Evolutionary conservation across 2,329 filamentous ascomycete species (phyloP), one percentile per base, ranked within the genome.

Genomic region (Botryotinia globosa): DNA sequence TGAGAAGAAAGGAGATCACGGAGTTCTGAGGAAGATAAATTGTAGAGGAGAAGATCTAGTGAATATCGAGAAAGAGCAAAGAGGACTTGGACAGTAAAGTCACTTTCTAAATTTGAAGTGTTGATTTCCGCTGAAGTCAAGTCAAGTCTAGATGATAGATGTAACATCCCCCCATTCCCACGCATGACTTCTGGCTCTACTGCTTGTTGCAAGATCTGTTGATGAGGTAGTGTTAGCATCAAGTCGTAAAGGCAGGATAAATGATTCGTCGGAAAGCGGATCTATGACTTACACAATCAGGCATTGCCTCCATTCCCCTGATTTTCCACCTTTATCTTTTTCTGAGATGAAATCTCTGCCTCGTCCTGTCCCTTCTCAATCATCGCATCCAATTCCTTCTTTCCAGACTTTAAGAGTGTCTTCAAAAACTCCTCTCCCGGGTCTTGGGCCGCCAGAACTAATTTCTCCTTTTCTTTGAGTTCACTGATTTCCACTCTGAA

Each of bases 381-480:
- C 0, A 32, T 10, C 3, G 14, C 12, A 4, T n/a, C 25, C 25
- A 51, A n/a, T 16, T 34, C 29, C 0, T 25, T 7, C 5, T 18
- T 48, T 14, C 29, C 42, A n/a, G 3, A 0, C 12, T 65, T 51
- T 6, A 16, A 25, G n/a, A 48, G 8, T 0, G 4, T 4, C 29
- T 65, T 34, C 29, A 9, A 29, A 48, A 37, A 34, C 0, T 65
- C 8, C 20, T 48, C 63, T 4, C 39, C 25, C 16, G 12, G 5
- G 1, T 34, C 20, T 48, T 25, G 18, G 32, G 32, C 32, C 32
- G 32, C 32, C 32, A 32, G 32, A 32, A 32, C 32, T 32, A 32
- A 32, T 32, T 32, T 32, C 32, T 32, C 32, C 32, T 32, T 32
- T 32, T 32, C 32, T 32, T 32, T 32, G 32, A 32, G 32, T 32